Evolutionary conservation across 164 flowering plant genomes (phyloP).

Genomic region (Platanus orientalis): DNA sequence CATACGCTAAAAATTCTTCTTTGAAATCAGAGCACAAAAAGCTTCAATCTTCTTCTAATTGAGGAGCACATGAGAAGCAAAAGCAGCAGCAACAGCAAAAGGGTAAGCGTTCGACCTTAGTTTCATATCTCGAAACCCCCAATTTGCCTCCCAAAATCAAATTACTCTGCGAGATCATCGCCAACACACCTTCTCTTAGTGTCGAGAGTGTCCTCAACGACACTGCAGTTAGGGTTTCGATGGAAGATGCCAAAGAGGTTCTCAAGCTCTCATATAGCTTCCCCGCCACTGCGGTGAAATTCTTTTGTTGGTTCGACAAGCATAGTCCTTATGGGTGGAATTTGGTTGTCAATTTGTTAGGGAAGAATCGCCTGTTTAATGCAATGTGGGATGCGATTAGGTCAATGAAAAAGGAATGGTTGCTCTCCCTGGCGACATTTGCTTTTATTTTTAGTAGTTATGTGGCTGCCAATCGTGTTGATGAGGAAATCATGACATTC

Average conservation of each 20-base stretch:
- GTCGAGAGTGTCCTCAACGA: conserved; percentile 44
- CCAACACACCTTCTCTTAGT: conserved; percentile 35
- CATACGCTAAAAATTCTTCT: too few relatives aligned
- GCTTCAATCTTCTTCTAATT: too few relatives aligned
- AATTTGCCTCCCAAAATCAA: conserved; percentile 45
- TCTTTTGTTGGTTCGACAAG: conserved; percentile 32
- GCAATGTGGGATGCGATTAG: too few relatives aligned
- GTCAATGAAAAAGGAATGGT: too few relatives aligned
- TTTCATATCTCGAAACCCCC: too few relatives aligned
- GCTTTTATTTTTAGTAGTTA: conserved; percentile 69
- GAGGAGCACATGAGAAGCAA: too few relatives aligned
- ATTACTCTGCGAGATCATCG: conserved; percentile 54
- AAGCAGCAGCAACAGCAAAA: too few relatives aligned
- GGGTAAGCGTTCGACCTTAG: too few relatives aligned
- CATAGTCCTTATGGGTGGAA: too few relatives aligned
- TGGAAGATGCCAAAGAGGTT: conserved; percentile 51
- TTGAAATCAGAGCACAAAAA: too few relatives aligned
- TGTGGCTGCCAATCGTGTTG: conserved; percentile 33
- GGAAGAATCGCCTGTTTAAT: too few relatives aligned
- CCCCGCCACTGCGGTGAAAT: conserved; percentile 59
- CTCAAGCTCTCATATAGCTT: conserved; percentile 53
- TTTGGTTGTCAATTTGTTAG: too few relatives aligned
- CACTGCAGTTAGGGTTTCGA: conserved; percentile 39
- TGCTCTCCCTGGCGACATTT: conserved; percentile 25
- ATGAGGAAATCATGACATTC: conserved; percentile 55